Evolutionary conservation across 352 stramenopile genomes (phyloP).

Genomic region (Globisporangium barbulae): DNA sequence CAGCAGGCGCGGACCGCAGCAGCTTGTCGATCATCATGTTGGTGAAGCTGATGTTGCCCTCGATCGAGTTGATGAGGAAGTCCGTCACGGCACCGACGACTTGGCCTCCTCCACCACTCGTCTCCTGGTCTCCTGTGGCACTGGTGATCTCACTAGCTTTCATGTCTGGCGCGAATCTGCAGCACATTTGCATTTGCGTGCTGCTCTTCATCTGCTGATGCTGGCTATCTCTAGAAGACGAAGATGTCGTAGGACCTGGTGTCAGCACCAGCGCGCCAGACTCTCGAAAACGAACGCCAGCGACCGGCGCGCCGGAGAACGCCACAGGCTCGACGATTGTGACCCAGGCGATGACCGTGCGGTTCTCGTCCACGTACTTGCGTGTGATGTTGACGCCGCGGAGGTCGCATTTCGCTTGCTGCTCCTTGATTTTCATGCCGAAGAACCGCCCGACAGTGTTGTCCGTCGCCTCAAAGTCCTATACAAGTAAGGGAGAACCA

Average conservation of each 20-base stretch:
- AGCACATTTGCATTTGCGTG: not conserved
- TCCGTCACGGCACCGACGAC: not conserved
- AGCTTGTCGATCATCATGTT: slow-evolving; percentile 6
- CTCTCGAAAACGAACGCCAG: not conserved
- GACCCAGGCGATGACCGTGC: slow-evolving; percentile 1
- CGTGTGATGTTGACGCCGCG: not conserved
- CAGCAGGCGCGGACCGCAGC: not conserved
- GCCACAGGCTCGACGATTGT: not conserved
- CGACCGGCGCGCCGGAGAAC: not conserved
- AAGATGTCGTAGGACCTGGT: not conserved
- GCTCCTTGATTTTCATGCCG: slow-evolving; percentile 7
- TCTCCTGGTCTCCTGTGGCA: not conserved
- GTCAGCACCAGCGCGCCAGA: not conserved
- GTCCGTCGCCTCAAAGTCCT: not conserved
- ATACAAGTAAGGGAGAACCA: not conserved
- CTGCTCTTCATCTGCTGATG: not conserved
- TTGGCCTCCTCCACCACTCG: not conserved
- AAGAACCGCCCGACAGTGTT: not conserved
- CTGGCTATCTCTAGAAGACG: not conserved
- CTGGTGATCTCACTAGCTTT: not conserved
- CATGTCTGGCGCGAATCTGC: not conserved
- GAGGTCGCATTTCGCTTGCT: not conserved
- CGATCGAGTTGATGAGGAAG: slow-evolving; percentile 5
- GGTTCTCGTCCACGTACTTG: not conserved
- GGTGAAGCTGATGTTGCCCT: slow-evolving; percentile 1